Conservation (phyloP, 345 rosid species). For the Eucalyptus sp. region DNA sequence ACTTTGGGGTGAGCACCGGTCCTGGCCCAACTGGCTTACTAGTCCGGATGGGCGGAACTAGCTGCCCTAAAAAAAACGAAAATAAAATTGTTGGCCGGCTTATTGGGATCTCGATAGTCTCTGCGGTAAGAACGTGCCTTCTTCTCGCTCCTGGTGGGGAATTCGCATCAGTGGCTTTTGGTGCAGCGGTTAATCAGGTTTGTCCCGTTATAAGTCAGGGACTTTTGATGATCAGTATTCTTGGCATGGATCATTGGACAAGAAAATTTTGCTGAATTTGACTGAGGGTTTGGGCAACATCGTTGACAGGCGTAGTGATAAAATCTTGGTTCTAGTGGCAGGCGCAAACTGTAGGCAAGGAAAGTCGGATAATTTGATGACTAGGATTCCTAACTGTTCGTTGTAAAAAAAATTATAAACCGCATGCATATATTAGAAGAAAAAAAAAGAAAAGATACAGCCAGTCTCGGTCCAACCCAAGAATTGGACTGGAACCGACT, state of each 20-base stretch:
- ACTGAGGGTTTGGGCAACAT: not conserved
- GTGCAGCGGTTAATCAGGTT: slow-evolving; percentile 97
- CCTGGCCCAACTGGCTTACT: not conserved
- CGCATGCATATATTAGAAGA: not conserved
- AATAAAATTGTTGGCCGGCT: slow-evolving; percentile 28
- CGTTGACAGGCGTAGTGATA: not conserved
- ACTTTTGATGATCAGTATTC: not conserved
- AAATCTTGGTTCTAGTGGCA: not conserved
- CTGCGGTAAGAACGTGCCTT: slow-evolving; percentile 83
- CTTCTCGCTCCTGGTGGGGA: slow-evolving; percentile 99
- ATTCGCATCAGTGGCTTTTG: slow-evolving; percentile 95
- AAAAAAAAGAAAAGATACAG: not conserved
- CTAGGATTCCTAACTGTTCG: not conserved
- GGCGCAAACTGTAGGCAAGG: not conserved
- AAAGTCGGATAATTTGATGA: not conserved
- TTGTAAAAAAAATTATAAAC: too few species aligned
- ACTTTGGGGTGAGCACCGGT: not conserved
- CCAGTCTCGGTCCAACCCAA: not conserved
- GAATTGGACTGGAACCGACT: not conserved
- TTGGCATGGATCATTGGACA: not conserved
- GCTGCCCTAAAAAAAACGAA: too few species aligned
- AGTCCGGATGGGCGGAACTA: not conserved
- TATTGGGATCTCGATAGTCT: slow-evolving; percentile 77
- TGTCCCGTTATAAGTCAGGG: not conserved
- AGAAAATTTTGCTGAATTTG: not conserved